Base-by-base conservation (phyloP, 768 basidiomycete species). In the Pleurotus eryngii region DNA sequence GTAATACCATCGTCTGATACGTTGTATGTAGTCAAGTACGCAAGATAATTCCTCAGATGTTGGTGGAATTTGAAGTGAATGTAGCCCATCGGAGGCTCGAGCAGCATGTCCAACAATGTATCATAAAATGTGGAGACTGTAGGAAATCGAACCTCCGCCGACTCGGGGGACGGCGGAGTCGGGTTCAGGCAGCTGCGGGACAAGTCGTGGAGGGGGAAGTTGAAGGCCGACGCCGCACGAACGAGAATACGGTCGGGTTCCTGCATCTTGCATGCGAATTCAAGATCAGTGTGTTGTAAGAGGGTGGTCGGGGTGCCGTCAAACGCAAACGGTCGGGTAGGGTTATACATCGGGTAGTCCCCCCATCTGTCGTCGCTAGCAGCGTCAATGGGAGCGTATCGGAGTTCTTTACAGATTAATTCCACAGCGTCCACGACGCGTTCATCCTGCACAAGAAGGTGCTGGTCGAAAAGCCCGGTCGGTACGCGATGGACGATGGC, bases 401-500 rank as follows among this genome's bases (percentile, higher is more conserved):
- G 27, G 43, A 22, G 3, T 39, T 43, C 40, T 11, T 42, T 20
- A 30, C 39, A 55, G n/a, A 59, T 49, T 22, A 27, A 24, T 11
- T 12, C 37, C 7, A 46, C 53, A 5, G 55, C 58, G 15, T 38
- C 18, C 17, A n/a, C 26, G 46, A 66, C 46, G 22, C 53, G 18
- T 11, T 63, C 18, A 49, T 63, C 62, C 22, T 61, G 57, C 15
- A 64, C 63, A n/a, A 66, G 56, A 3, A 64, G 59, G 48, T 62
- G 63, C 5, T 63, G 60, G 45, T 45, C 56, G 47, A 62, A 62
- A 6, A 64, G 57, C 26, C 15, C 37, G 6, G 63, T 63, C 35
- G 66, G 65, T 37, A 66, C 66, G 40, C 51, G 56, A 42, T 65
- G 61, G 17, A 60, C 57, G 43, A 61, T 64, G 15, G 64, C 61